Evolutionary conservation across 331 rosid species (phyloP), one percentile per base, ranked within the genome.

Genomic region (Ulmus americana): DNA sequence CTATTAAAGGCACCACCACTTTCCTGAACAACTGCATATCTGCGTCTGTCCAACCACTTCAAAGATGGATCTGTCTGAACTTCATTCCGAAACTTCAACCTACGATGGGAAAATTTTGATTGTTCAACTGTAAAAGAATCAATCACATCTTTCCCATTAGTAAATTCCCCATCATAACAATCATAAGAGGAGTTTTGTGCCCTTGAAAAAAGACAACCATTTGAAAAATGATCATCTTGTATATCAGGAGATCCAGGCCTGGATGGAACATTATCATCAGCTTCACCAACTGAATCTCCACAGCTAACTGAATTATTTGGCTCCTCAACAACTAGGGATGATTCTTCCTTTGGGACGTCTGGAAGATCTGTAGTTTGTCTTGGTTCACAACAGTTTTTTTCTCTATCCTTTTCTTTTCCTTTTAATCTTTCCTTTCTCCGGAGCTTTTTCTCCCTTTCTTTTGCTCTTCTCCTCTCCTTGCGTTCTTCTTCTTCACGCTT

Each of bases 401-500:
- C 90, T 62, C 76, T 90, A 55, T 82, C 90, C 80, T 84, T 91
- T 39, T 86, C 97, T 84, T 90, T 94, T 79, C 91, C 97, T 82
- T 94, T 94, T 68, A 90, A 72, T 61, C 97, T 85, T 77, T 94
- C 99, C 85, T 87, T 94, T 78, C 95, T 90, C 65, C 99, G 84
- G 65, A 87, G 83, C 70, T 90, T 94, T 75, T 87, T 94, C 87
- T 87, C 99, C 78, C 88, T 80, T 82, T 94, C 99, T 81, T 94
- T 94, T 74, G 83, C 72, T 72, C 91, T 79, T 69, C 87, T 94
- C 73, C 99, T 83, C 83, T 94, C 99, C 74, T 82, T 94, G 76
- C 99, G 95, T 77, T 89, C 95, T 76, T 94, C 91, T 79, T 90
- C 99, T 78, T 90, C 99, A 42, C 90, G 95, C 68, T 90, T 94